Evolutionary conservation across 345 rosid genomes (phyloP).

Genomic region (Linum lewisii): DNA sequence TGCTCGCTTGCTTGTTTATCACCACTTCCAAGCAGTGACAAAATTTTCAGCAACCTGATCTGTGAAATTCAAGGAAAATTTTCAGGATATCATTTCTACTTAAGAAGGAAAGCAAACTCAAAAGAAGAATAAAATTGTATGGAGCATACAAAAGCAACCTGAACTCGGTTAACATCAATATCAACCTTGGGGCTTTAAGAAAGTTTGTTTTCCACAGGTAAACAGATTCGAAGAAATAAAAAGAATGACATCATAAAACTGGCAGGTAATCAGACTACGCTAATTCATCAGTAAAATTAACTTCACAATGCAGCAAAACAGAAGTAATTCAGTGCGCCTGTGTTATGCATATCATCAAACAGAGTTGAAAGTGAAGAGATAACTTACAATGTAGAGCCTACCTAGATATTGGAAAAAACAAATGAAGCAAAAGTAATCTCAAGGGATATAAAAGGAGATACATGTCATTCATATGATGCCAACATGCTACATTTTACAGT

Average conservation of each 20-base stretch:
- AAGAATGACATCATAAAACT: not conserved
- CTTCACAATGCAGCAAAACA: not conserved
- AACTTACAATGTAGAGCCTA: not conserved
- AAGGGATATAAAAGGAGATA: not conserved
- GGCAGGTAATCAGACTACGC: not conserved
- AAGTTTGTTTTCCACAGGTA: too few species aligned
- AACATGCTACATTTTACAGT: not conserved
- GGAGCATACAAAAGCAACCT: too few species aligned
- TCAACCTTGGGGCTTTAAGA: too few species aligned
- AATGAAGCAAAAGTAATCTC: not conserved
- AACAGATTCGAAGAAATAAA: too few species aligned
- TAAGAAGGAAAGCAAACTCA: not conserved
- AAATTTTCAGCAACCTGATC: constrained; percentile 87
- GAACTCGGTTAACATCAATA: too few species aligned
- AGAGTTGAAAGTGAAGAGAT: not conserved
- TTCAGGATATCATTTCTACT: not conserved
- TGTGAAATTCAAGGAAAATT: constrained; percentile 23
- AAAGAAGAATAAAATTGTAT: too few species aligned
- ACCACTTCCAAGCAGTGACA: constrained; percentile 89
- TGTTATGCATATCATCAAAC: not conserved
- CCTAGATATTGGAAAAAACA: not conserved
- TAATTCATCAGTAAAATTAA: not conserved
- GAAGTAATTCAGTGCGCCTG: not conserved
- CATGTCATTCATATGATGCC: not conserved
- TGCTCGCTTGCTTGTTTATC: constrained; percentile 92